Conservation (phyloP, 2,329 filamentous ascomycete genomes). For the Rhynchosporium secalis region DNA sequence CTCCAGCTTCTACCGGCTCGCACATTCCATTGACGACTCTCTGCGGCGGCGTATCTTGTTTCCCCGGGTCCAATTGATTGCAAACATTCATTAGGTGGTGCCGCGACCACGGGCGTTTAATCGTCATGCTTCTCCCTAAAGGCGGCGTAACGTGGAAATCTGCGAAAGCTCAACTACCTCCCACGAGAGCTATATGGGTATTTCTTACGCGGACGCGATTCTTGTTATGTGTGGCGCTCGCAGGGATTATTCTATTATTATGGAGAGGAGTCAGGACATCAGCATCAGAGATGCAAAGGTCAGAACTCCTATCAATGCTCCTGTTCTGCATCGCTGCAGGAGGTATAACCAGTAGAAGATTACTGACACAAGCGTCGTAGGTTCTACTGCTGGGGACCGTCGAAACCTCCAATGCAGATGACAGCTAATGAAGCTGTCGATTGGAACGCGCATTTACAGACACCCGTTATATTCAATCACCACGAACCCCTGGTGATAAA, state of each 20-base stretch:
- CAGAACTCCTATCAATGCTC: conserved; percentile 20
- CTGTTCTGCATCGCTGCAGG: background rate
- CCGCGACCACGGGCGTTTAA: conserved; percentile 44
- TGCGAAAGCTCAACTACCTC: conserved; percentile 75
- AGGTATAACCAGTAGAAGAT: conserved; percentile 7
- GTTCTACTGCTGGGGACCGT: conserved; percentile 96
- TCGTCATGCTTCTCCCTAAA: conserved; percentile 83
- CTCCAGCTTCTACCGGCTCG: conserved; percentile 2
- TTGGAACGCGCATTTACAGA: conserved; percentile 87
- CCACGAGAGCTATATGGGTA: conserved; percentile 68
- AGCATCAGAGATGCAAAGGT: conserved; percentile 90
- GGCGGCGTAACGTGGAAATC: conserved; percentile 92
- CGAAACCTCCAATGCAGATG: conserved; percentile 96
- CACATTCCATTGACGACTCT: conserved; percentile 2
- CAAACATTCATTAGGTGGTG: conserved; percentile 43
- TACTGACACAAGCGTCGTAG: conserved; percentile 48
- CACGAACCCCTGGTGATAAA: conserved; percentile 87
- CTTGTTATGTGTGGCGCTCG: conserved; percentile 69
- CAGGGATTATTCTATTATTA: conserved; percentile 73
- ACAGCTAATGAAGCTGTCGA: conserved; percentile 83
- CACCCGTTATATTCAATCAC: conserved; percentile 94
- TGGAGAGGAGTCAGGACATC: conserved; percentile 84
- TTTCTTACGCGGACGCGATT: conserved; percentile 77
- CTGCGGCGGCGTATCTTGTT: conserved; percentile 23
- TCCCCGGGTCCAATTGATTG: conserved; percentile 33